Conservation (phyloP, 441 rosid species). For the Erodium trifolium region DNA sequence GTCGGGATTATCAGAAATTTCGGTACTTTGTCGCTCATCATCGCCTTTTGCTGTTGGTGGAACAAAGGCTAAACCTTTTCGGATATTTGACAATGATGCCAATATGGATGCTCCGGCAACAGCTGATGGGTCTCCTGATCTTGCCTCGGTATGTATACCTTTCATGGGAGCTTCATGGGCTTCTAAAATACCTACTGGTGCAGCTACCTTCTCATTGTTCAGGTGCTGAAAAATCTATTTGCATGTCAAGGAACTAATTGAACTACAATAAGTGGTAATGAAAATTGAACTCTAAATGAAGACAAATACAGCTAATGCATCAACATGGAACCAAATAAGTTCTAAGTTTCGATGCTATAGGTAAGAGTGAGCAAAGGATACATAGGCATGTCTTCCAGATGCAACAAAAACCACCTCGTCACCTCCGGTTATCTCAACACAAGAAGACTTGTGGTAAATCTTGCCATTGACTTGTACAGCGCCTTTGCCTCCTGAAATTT, state of each 20-base stretch:
- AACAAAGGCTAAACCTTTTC: slow-evolving; percentile 44
- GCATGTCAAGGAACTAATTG: slow-evolving; percentile 39
- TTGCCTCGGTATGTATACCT: slow-evolving; percentile 67
- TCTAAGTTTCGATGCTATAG: not conserved
- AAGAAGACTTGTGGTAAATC: slow-evolving; percentile 39
- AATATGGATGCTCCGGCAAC: slow-evolving; percentile 84
- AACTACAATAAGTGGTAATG: slow-evolving; percentile 13
- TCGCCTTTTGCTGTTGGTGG: slow-evolving; percentile 48
- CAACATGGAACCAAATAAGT: not conserved
- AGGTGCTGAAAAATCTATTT: slow-evolving; percentile 81
- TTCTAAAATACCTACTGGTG: slow-evolving; percentile 25
- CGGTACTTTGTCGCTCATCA: slow-evolving; percentile 50
- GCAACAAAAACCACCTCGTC: slow-evolving; percentile 80
- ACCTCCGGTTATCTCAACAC: slow-evolving; percentile 59
- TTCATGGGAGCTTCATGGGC: slow-evolving; percentile 57
- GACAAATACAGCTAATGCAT: not conserved
- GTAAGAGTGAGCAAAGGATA: slow-evolving; percentile 52
- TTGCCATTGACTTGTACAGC: slow-evolving; percentile 79
- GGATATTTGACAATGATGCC: slow-evolving; percentile 69
- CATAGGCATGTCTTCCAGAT: slow-evolving; percentile 78
- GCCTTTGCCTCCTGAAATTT: slow-evolving; percentile 77
- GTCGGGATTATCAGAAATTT: slow-evolving; percentile 45
- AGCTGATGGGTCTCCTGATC: slow-evolving; percentile 79
- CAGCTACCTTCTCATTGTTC: slow-evolving; percentile 35
- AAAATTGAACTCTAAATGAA: slow-evolving; percentile 13